Conservation (phyloP, 2,329 filamentous ascomycete genomes). For the Uncinocarpus reesii region DNA sequence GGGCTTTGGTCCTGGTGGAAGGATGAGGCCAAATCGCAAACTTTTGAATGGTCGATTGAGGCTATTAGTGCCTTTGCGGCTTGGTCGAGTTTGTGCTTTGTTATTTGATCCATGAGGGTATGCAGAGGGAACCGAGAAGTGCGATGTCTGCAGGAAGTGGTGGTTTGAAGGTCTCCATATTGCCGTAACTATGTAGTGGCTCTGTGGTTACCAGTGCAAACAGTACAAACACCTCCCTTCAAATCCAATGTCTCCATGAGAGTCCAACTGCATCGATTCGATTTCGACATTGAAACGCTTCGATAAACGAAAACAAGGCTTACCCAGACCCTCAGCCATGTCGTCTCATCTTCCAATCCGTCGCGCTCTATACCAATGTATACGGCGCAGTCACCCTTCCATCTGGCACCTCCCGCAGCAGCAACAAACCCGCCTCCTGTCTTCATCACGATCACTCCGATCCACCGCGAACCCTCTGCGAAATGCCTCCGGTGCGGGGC, state of each 20-base stretch:
- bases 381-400: conserved; percentile 4
- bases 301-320: background rate
- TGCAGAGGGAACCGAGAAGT: no score
- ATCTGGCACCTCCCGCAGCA: background rate
- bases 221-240: background rate
- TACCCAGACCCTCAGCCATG: background rate
- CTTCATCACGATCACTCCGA: conserved; percentile 24
- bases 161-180: no score
- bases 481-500: conserved; percentile 16
- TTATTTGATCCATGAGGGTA: no score
- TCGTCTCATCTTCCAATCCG: conserved; percentile 14
- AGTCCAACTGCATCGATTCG: background rate
- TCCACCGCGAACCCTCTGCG: conserved; percentile 26
- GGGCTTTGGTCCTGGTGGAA: no score
- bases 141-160: no score
- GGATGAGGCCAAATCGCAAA: no score
- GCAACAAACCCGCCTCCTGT: conserved; percentile 18
- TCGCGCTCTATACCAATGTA: conserved; percentile 16
- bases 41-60: no score
- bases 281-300: background rate
- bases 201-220: no score
- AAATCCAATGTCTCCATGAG: background rate
- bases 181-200: no score
- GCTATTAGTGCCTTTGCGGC: no score
- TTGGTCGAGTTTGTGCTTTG: no score